Conservation (phyloP, 768 basidiomycete genomes). For the Gloeostereum incarnatum region DNA sequence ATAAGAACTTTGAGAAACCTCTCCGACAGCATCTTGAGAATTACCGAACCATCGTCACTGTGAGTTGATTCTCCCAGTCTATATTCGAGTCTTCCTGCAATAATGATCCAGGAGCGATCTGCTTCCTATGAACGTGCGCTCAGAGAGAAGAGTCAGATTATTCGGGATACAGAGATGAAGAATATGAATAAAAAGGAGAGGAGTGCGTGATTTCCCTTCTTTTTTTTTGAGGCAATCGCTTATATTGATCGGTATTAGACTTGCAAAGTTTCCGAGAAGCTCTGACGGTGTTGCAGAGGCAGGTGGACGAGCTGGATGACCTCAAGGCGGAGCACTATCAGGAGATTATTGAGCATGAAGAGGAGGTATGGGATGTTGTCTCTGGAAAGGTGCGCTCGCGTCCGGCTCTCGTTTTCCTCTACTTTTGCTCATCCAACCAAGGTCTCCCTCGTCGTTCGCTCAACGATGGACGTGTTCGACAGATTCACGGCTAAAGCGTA, state of each 20-base stretch:
- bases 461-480: conserved; percentile 90
- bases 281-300: conserved; percentile 67
- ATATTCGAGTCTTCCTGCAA: background rate
- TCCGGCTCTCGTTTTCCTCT: conserved; percentile 7
- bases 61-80: conserved; percentile 20
- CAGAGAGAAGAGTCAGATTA: conserved; percentile 75
- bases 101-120: conserved; percentile 60
- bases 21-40: conserved; percentile 76
- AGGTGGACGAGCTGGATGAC: conserved; percentile 87
- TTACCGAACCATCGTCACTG: conserved; percentile 67
- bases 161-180: conserved; percentile 76
- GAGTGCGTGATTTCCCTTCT: conserved; percentile 39
- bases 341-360: conserved; percentile 86
- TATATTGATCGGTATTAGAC: conserved; percentile 42
- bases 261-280: conserved; percentile 85
- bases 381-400: conserved; percentile 60
- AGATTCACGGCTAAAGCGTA: conserved; percentile 81
- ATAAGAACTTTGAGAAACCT: conserved; percentile 85
- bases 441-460: conserved; percentile 79
- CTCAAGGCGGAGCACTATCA: conserved; percentile 81
- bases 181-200: conserved; percentile 82
- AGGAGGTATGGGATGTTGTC: conserved; percentile 92
- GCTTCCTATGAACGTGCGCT: conserved; percentile 75
- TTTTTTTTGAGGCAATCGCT: conserved; percentile 1
- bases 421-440: conserved; percentile 14